These are phyloP conservation scores for Pseudogymnoascus sp. DNA, from an alignment of 2,329 filamentous ascomycete genomes.

Conservation along the genomic window DNA sequence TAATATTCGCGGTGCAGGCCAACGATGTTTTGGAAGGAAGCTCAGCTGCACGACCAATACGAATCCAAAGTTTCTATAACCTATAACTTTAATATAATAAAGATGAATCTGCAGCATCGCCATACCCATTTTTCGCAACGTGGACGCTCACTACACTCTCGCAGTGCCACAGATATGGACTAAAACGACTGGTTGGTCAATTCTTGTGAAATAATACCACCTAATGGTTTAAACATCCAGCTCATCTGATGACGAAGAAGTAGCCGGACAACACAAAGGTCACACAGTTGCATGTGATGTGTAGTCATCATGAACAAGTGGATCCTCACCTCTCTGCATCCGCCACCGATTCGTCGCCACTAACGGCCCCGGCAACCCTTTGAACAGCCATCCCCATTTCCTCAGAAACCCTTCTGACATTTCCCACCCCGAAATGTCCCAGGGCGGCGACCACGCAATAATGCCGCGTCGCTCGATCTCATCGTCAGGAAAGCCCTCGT, in stretches of 20 bases:
- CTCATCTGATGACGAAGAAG: constrained; percentile 8
- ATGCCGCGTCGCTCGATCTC: constrained; percentile 33
- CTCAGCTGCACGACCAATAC: background rate
- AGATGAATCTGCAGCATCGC: background rate
- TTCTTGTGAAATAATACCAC: constrained; percentile 8
- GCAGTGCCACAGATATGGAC: background rate
- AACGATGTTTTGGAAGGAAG: background rate
- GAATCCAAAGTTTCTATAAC: background rate
- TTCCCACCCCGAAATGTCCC: constrained; percentile 33
- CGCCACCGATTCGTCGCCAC: constrained; percentile 32
- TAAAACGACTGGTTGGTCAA: background rate
- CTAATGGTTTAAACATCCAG: constrained; percentile 9
- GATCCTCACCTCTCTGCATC: constrained; percentile 26
- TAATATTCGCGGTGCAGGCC: background rate
- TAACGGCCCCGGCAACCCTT: constrained; percentile 21
- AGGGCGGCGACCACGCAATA: constrained; percentile 35
- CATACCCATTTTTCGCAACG: background rate
- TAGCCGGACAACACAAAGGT: constrained; percentile 12
- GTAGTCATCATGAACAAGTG: constrained; percentile 22
- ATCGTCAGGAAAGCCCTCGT: constrained; percentile 35
- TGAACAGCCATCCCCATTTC: constrained; percentile 30
- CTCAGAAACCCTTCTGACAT: constrained; percentile 33
- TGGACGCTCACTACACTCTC: background rate
- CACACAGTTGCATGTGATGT: constrained; percentile 15
- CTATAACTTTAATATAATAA: background rate